Evolutionary conservation across 345 rosid species (phyloP).

Genomic region (Eutrema japonicum): DNA sequence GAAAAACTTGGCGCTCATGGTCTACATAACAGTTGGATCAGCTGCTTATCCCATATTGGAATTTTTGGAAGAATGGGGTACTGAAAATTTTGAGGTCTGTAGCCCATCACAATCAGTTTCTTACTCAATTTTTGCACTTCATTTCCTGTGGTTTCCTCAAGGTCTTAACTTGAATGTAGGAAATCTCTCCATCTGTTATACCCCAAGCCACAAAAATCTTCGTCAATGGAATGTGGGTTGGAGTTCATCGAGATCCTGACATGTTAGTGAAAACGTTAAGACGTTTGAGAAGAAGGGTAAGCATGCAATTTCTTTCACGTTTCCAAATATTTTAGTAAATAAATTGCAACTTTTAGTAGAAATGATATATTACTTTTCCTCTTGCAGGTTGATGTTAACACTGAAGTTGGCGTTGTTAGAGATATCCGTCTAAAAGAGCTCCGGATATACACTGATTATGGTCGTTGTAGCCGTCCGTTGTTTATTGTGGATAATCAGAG

Average conservation of each 20-base stretch:
- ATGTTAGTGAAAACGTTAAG: constrained; percentile 97
- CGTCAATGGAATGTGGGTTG: constrained; percentile 99
- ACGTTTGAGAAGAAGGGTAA: constrained; percentile 85
- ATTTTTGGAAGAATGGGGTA: constrained; percentile 98
- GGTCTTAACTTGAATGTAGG: constrained; percentile 53
- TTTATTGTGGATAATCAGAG: constrained; percentile 95
- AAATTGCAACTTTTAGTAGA: background rate
- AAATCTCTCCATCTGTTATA: constrained; percentile 95
- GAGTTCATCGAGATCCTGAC: constrained; percentile 97
- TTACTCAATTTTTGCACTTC: constrained; percentile 13
- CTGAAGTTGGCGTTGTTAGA: constrained; percentile 98
- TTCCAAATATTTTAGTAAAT: constrained; percentile 14
- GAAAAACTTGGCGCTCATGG: constrained; percentile 98
- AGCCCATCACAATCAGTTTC: constrained; percentile 18
- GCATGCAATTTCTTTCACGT: constrained; percentile 34
- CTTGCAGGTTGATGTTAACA: constrained; percentile 88
- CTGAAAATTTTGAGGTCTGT: constrained; percentile 92
- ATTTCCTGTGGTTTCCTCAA: constrained; percentile 27
- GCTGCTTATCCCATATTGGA: constrained; percentile 92
- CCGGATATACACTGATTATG: constrained; percentile 93
- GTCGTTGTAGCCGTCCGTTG: constrained; percentile 96
- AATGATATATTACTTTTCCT: constrained; percentile 13
- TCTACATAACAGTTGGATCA: constrained; percentile 95
- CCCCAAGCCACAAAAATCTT: constrained; percentile 95
- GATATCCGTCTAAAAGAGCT: constrained; percentile 89